These are phyloP conservation scores for Priceomyces carsonii DNA, from an alignment of 805 yeast genomes.

Conservation along the genomic window DNA sequence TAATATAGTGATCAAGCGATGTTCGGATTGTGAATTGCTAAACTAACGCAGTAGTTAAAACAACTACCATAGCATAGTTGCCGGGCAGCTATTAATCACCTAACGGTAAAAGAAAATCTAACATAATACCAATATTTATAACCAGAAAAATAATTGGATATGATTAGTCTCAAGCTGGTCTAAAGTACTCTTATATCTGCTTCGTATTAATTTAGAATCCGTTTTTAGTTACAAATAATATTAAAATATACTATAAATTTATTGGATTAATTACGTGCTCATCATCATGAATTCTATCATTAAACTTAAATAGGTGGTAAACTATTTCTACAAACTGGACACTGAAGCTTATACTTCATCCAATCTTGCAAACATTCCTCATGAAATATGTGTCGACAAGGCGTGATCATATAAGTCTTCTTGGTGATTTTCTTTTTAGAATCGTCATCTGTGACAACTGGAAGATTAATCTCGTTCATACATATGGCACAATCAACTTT, in stretches of 20 bases:
- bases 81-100: constrained; percentile 11
- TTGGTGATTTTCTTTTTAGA: constrained; percentile 10
- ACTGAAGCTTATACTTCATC: constrained; percentile 91
- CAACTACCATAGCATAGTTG: constrained; percentile 7
- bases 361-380: constrained; percentile 85
- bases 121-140: constrained; percentile 6
- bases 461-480: constrained; percentile 74
- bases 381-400: constrained; percentile 90
- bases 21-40: background rate
- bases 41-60: background rate
- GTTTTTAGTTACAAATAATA: background rate
- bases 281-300: no score
- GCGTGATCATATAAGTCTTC: constrained; percentile 71
- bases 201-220: constrained; percentile 5
- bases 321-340: constrained; percentile 88
- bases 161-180: constrained; percentile 1
- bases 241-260: background rate
- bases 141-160: constrained; percentile 3
- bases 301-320: constrained; percentile 68
- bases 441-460: constrained; percentile 29
- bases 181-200: constrained; percentile 4
- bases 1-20: constrained; percentile 2
- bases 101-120: no score
- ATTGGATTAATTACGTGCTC: no score
- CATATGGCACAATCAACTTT: constrained; percentile 85